These are phyloP conservation scores for Croton setiger DNA, from an alignment of 441 rosid species.

Conservation along the genomic window DNA sequence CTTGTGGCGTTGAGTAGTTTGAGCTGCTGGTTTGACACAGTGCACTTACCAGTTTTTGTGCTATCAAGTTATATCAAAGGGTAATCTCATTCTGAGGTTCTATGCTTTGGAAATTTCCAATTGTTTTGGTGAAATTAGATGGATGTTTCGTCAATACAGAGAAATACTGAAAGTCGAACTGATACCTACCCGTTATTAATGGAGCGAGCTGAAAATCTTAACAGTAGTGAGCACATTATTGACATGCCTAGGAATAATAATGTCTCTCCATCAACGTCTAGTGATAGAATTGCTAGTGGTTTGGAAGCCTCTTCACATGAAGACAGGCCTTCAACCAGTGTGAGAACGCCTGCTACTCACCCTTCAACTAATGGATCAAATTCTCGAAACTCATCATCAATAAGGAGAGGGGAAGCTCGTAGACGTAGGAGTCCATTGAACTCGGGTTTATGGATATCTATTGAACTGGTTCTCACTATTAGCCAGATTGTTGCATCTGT, in stretches of 20 bases:
- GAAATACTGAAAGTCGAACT: conserved; percentile 35
- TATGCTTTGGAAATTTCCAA: conserved; percentile 34
- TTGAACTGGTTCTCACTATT: conserved; percentile 72
- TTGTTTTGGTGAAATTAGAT: conserved; percentile 50
- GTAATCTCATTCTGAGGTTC: conserved; percentile 27
- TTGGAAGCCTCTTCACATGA: conserved; percentile 50
- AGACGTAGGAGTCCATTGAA: conserved; percentile 88
- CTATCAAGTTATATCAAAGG: not conserved
- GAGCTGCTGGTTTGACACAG: conserved; percentile 20
- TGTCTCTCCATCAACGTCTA: conserved; percentile 41
- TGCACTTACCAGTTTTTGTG: not conserved
- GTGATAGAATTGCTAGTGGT: conserved; percentile 52
- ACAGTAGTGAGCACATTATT: conserved; percentile 53
- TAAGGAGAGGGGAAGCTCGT: conserved; percentile 59
- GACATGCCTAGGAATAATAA: conserved; percentile 49
- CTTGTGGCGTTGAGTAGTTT: conserved; percentile 20
- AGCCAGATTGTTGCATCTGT: conserved; percentile 86
- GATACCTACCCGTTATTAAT: conserved; percentile 52
- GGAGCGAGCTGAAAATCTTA: conserved; percentile 50
- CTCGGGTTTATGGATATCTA: conserved; percentile 88
- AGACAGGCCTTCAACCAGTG: conserved; percentile 43
- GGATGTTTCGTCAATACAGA: conserved; percentile 60
- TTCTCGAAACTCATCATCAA: conserved; percentile 40
- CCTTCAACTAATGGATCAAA: conserved; percentile 42
- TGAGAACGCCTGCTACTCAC: conserved; percentile 34